Conservation (phyloP, 2,329 filamentous ascomycete genomes). For the Microdochium paspali region DNA sequence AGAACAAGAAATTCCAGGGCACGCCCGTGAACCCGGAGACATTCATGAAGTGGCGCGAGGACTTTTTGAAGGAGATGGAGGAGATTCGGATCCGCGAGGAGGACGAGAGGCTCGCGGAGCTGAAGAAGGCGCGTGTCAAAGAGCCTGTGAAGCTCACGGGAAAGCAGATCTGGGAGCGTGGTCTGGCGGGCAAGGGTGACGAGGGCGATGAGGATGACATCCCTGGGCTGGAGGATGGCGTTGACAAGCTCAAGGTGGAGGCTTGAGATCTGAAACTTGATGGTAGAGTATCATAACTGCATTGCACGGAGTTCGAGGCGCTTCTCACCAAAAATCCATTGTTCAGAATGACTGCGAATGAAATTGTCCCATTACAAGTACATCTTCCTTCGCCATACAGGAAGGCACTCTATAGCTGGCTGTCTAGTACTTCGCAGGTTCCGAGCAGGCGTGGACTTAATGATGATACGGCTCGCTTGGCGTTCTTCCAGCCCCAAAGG, state of each 20-base stretch:
- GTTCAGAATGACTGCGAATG: too few relatives aligned
- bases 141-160: constrained; percentile 66
- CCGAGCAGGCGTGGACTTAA: too few relatives aligned
- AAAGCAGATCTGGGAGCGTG: constrained; percentile 69
- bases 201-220: constrained; percentile 58
- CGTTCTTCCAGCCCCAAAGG: too few relatives aligned
- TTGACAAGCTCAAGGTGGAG: constrained; percentile 66
- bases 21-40: constrained; percentile 79
- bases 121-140: constrained; percentile 69
- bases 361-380: too few relatives aligned
- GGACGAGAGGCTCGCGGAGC: constrained; percentile 73
- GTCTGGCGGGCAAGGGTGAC: constrained; percentile 56
- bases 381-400: too few relatives aligned
- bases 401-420: too few relatives aligned
- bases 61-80: constrained; percentile 71
- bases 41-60: constrained; percentile 74
- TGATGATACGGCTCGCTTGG: too few relatives aligned
- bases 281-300: neutral
- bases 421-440: too few relatives aligned
- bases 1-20: constrained; percentile 95
- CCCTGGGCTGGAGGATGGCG: constrained; percentile 43
- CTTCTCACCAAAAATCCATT: neutral
- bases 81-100: constrained; percentile 59
- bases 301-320: constrained; percentile 3
- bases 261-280: constrained; percentile 23